These are phyloP conservation scores for Colletotrichum sp. DNA, from an alignment of 2,329 filamentous ascomycete species.

Conservation along the genomic window DNA sequence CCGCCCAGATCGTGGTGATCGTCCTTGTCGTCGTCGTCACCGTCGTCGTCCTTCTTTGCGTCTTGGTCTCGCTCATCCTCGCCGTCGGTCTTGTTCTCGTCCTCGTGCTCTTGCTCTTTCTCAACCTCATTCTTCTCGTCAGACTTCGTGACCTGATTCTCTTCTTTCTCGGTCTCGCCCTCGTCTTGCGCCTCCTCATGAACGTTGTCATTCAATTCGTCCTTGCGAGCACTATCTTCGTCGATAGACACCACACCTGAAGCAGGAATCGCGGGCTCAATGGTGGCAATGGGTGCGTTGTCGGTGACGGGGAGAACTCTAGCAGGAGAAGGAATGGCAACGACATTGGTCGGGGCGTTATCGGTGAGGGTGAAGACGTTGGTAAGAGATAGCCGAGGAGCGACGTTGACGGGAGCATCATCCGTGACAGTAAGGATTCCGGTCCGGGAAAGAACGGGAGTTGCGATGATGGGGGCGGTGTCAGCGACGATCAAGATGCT, in stretches of 20 bases:
- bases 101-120: not conserved
- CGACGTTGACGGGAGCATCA: not conserved
- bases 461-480: not conserved
- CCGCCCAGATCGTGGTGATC: not conserved
- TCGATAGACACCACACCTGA: not conserved
- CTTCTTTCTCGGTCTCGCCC: not conserved
- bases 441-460: not conserved
- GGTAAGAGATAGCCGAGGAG: not conserved
- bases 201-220: not conserved
- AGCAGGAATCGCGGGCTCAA: not conserved
- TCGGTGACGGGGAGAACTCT: not conserved
- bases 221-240: not conserved
- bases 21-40: not conserved
- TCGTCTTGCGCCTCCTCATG: not conserved
- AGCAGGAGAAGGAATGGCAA: not conserved
- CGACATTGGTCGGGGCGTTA: not conserved
- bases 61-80: not conserved
- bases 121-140: not conserved
- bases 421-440: not conserved
- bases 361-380: not conserved
- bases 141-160: not conserved
- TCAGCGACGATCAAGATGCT: not conserved
- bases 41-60: not conserved
- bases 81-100: not conserved
- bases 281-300: not conserved